phyloP scores from a whole-genome alignment of 1,284 basidiomycete genomes.

The Ganoderma boninense region DNA sequence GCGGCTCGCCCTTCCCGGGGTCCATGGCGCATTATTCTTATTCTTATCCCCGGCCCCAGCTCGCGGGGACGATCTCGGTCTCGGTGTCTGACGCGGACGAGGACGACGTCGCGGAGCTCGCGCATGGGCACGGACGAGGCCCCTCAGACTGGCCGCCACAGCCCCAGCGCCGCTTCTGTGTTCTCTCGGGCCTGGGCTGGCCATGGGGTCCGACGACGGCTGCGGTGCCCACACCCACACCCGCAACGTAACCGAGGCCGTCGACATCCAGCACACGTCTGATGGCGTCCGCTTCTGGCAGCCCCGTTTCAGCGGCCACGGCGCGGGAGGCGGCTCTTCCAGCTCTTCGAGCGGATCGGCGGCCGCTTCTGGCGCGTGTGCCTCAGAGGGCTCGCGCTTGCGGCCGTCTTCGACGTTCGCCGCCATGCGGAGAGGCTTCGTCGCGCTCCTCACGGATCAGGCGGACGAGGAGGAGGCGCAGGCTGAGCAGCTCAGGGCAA shows the following conservation, averaged over 20 bases:
- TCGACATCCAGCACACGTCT: not conserved
- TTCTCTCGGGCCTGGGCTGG: conserved; percentile 11
- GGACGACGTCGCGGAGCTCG: not conserved
- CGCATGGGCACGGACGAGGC: not conserved
- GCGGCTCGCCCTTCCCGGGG: not conserved
- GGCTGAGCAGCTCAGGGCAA: conserved; percentile 33
- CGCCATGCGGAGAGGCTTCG: conserved; percentile 40
- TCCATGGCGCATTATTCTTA: not conserved
- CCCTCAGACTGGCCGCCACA: conserved; percentile 2
- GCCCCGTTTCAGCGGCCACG: conserved; percentile 11
- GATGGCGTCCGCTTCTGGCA: conserved; percentile 8
- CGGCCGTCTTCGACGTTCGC: conserved; percentile 16
- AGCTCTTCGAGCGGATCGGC: conserved; percentile 8
- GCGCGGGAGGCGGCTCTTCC: not conserved
- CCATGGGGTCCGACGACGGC: not conserved
- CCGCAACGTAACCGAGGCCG: not conserved
- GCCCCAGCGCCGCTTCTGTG: conserved; percentile 11
- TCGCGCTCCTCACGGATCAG: conserved; percentile 36
- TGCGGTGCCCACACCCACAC: not conserved
- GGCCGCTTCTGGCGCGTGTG: conserved; percentile 9
- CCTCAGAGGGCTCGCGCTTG: conserved; percentile 5
- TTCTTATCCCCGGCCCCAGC: conserved; percentile 2
- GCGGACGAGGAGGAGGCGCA: conserved; percentile 40
- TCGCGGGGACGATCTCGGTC: not conserved
- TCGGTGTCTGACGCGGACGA: not conserved